Conservation (phyloP, 2,329 filamentous ascomycete genomes). For the Curvularia verruculosa region DNA sequence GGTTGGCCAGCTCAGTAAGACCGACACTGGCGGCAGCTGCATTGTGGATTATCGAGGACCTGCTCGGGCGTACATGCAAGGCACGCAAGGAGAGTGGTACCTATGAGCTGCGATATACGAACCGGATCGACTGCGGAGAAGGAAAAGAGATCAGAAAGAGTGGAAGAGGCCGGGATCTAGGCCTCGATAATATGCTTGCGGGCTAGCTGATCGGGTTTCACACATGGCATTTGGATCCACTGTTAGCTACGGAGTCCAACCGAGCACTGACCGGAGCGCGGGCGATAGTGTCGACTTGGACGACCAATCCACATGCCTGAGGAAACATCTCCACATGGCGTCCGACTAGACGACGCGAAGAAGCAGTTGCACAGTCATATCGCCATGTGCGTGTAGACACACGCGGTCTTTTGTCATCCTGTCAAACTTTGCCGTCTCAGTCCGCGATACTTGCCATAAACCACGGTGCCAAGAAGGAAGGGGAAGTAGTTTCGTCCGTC, state of each 20-base stretch:
- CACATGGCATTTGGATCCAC: slow-evolving; percentile 7
- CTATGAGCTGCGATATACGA: not conserved
- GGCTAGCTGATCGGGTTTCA: not conserved
- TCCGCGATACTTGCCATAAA: not conserved
- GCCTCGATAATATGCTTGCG: slow-evolving; percentile 8
- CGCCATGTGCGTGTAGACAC: not conserved
- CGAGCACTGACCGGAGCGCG: slow-evolving; percentile 5
- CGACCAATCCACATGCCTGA: not conserved
- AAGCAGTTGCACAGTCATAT: not conserved
- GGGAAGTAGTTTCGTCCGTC: not conserved
- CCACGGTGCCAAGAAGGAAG: not conserved
- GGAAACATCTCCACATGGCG: not conserved
- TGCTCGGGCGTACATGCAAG: slow-evolving; percentile 7
- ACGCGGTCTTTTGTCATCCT: too few species aligned
- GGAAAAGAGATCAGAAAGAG: slow-evolving; percentile 3
- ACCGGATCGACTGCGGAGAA: not conserved
- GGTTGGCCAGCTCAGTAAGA: slow-evolving; percentile 46
- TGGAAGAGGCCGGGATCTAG: not conserved
- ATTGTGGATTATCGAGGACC: slow-evolving; percentile 25
- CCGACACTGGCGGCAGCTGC: slow-evolving; percentile 37
- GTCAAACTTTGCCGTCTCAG: not conserved
- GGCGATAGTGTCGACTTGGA: slow-evolving; percentile 10
- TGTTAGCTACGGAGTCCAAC: slow-evolving; percentile 2
- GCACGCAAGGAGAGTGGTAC: slow-evolving; percentile 11
- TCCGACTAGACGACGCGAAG: not conserved